These are phyloP conservation scores for Elasticomyces elasticus DNA, from an alignment of 495 filamentous ascomycete genomes.

Conservation along the genomic window DNA sequence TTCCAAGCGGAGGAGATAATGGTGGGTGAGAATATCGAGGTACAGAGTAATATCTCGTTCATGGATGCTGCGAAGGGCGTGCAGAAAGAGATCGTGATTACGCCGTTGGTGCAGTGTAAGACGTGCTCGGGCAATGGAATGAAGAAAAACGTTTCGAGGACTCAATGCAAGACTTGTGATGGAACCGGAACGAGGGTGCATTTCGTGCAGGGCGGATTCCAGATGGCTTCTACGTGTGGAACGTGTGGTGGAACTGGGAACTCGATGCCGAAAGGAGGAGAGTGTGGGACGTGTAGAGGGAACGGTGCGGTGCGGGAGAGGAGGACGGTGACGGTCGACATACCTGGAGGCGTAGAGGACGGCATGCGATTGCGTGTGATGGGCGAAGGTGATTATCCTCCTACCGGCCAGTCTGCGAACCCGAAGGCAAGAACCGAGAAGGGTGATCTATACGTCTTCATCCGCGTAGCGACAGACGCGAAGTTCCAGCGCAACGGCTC, in stretches of 20 bases:
- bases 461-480: slow-evolving; percentile 71
- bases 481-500: slow-evolving; percentile 78
- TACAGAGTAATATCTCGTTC: slow-evolving; percentile 83
- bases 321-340: slow-evolving; percentile 74
- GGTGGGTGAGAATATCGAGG: slow-evolving; percentile 87
- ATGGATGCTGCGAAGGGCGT: slow-evolving; percentile 92
- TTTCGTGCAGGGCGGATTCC: slow-evolving; percentile 84
- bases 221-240: slow-evolving; percentile 82
- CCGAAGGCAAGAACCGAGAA: slow-evolving; percentile 49
- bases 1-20: slow-evolving; percentile 70
- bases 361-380: slow-evolving; percentile 78
- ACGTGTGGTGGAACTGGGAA: slow-evolving; percentile 68
- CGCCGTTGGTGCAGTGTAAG: slow-evolving; percentile 64
- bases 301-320: slow-evolving; percentile 67
- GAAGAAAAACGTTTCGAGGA: slow-evolving; percentile 64
- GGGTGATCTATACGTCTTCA: slow-evolving; percentile 81
- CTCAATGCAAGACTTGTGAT: slow-evolving; percentile 67
- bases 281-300: slow-evolving; percentile 69
- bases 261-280: slow-evolving; percentile 60
- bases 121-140: slow-evolving; percentile 76
- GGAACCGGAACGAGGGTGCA: slow-evolving; percentile 82
- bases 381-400: slow-evolving; percentile 77
- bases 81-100: slow-evolving; percentile 65
- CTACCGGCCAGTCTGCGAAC: slow-evolving; percentile 52
- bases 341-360: slow-evolving; percentile 89